Conservation (phyloP, 164 flowering plant species). For the Hamamelis virginiana region DNA sequence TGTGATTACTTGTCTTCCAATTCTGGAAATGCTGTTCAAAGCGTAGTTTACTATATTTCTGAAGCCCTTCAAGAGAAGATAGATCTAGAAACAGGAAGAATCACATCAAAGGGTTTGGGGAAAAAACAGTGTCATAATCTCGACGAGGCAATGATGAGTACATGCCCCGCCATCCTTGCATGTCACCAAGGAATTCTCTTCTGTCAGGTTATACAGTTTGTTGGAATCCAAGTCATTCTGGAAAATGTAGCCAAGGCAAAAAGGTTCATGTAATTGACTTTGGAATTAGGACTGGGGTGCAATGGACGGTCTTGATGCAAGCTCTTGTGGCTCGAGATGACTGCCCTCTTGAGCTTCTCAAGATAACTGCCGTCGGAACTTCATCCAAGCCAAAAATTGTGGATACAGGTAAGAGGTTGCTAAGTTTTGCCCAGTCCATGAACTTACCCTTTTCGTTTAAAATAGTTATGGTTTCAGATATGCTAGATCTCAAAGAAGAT, state of each 20-base stretch:
- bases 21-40: constrained; percentile 43
- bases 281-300: constrained; percentile 36
- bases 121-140: constrained; percentile 13
- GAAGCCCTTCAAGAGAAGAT: constrained; percentile 55
- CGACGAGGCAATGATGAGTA: constrained; percentile 23
- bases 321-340: constrained; percentile 32
- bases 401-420: constrained; percentile 35
- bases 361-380: constrained; percentile 42
- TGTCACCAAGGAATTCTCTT: constrained; percentile 35
- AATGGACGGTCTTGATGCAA: constrained; percentile 50
- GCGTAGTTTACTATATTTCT: constrained; percentile 48
- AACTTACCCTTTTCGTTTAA: constrained; percentile 37
- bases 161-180: constrained; percentile 20
- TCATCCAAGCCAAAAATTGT: constrained; percentile 12
- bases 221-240: constrained; percentile 50
- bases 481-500: constrained; percentile 37
- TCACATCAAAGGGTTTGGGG: constrained; percentile 12
- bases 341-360: constrained; percentile 42
- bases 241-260: constrained; percentile 38
- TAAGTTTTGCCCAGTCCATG: constrained; percentile 33
- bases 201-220: constrained; percentile 31
- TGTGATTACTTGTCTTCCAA: constrained; percentile 41
- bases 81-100: constrained; percentile 40
- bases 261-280: constrained; percentile 55
- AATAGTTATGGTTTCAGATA: constrained; percentile 28